phyloP scores from a whole-genome alignment of 192 early-diverging fungal genomes.

The Coemansia sp. region DNA sequence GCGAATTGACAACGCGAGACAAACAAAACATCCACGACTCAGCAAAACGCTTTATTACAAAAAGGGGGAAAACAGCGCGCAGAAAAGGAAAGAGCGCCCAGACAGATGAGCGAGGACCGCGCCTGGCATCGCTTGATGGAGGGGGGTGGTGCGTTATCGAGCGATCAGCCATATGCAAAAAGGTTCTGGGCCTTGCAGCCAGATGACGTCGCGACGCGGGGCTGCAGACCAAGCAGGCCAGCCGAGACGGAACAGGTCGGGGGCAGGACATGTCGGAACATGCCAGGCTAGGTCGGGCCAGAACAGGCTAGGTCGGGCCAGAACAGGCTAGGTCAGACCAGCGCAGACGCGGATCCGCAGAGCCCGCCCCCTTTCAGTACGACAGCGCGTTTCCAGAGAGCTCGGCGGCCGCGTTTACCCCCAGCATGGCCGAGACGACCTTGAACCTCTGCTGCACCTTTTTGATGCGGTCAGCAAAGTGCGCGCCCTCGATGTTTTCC shows the following conservation, averaged over 20 bases:
- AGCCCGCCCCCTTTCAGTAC: no score
- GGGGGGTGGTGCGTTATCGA: background rate
- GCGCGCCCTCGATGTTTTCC: constrained; percentile 31
- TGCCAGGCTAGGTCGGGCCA: no score
- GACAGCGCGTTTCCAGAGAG: constrained; percentile 34
- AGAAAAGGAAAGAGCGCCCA: background rate
- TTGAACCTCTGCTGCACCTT: constrained; percentile 43
- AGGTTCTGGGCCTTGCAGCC: background rate
- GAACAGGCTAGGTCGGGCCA: no score
- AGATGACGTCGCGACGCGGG: no score
- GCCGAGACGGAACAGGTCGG: no score
- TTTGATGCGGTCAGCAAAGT: constrained; percentile 36
- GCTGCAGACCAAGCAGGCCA: no score
- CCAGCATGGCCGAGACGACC: constrained; percentile 39
- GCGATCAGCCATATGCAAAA: background rate
- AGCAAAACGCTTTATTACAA: background rate
- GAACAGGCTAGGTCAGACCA: no score
- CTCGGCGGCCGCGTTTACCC: constrained; percentile 27
- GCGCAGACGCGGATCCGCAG: no score
- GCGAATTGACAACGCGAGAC: background rate
- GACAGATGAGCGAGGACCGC: no score
- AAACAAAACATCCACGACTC: background rate
- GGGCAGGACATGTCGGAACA: no score
- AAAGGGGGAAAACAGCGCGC: background rate
- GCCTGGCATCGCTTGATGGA: no score